phyloP scores from a whole-genome alignment of 306 rosid genomes.

The Fagus sylvatica region DNA sequence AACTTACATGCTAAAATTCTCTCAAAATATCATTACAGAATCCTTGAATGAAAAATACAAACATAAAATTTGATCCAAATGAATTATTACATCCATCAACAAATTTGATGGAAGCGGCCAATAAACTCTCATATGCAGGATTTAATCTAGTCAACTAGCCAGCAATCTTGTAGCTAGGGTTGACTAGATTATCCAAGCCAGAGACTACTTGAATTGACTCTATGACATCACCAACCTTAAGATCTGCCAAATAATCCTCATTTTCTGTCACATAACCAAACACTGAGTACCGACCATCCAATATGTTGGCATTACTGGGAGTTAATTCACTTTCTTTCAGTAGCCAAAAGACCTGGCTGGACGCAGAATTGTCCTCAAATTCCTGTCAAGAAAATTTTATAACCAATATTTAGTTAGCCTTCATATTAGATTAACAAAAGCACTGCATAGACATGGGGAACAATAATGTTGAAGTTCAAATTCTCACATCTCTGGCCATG shows the following conservation, averaged over 20 bases:
- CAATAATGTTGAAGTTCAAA: conserved; percentile 2
- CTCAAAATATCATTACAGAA: not conserved
- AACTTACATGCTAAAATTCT: not conserved
- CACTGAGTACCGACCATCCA: conserved; percentile 93
- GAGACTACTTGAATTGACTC: conserved; percentile 89
- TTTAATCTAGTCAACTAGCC: conserved; percentile 44
- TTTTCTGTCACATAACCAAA: conserved; percentile 84
- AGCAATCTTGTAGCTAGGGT: conserved; percentile 95
- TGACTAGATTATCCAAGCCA: conserved; percentile 79
- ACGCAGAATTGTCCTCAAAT: conserved; percentile 86
- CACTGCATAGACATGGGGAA: not conserved
- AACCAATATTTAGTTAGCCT: not conserved
- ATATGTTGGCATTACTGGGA: conserved; percentile 91
- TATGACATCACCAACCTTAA: conserved; percentile 94
- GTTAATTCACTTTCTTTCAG: conserved; percentile 95
- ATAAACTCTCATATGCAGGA: conserved; percentile 7
- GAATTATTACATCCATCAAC: conserved; percentile 4
- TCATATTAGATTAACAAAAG: not conserved
- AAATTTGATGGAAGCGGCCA: conserved; percentile 21
- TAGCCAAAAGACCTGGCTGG: conserved; percentile 94
- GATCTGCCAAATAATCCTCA: conserved; percentile 85
- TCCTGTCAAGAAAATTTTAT: conserved; percentile 48
- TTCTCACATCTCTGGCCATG: conserved; percentile 94
- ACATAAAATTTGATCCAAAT: not conserved
- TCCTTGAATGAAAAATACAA: not conserved